A percentile compares a stretch with the other conserved stretches of the same genome.
phyloP scores from a whole-genome alignment of 1,284 basidiomycete genomes.

The Psilocybe mexicana region DNA sequence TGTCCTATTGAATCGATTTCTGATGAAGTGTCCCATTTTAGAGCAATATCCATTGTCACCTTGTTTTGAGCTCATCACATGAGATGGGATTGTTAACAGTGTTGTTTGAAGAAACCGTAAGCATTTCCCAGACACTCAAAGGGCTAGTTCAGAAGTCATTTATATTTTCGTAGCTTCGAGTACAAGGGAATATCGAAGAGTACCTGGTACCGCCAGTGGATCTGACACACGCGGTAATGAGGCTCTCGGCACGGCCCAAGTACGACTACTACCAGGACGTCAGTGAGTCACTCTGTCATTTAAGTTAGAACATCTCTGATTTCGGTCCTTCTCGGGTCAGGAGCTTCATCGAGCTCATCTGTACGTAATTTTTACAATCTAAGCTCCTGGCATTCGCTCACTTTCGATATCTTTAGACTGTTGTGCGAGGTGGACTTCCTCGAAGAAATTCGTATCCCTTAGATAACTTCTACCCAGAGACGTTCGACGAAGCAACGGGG shows the following conservation, averaged over 20 bases:
- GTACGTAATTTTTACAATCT: conserved; percentile 23
- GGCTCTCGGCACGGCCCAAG: conserved; percentile 33
- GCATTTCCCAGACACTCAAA: conserved; percentile 23
- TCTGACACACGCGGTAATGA: conserved; percentile 27
- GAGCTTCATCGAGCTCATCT: conserved; percentile 13
- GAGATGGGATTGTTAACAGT: conserved; percentile 45
- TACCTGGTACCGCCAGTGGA: conserved; percentile 33
- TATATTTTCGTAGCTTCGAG: conserved; percentile 36
- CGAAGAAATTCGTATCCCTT: conserved; percentile 33
- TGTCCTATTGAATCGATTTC: conserved; percentile 8
- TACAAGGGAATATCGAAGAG: conserved; percentile 40
- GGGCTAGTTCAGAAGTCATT: conserved; percentile 20
- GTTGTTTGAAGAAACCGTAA: conserved; percentile 57
- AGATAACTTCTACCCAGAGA: conserved; percentile 23
- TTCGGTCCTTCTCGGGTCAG: conserved; percentile 16
- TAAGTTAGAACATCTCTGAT: conserved; percentile 9
- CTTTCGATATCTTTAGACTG: conserved; percentile 4
- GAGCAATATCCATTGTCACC: conserved; percentile 59
- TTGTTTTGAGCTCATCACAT: conserved; percentile 49
- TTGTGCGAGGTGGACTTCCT: conserved; percentile 5
- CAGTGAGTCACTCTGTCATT: conserved; percentile 11
- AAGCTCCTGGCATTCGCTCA: background rate
- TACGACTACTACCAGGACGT: conserved; percentile 14
- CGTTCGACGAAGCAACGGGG: conserved; percentile 12
- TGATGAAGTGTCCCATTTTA: conserved; percentile 25